Evolutionary conservation across 148 eudicot species (phyloP).

Genomic region (Oxyria digyna): DNA sequence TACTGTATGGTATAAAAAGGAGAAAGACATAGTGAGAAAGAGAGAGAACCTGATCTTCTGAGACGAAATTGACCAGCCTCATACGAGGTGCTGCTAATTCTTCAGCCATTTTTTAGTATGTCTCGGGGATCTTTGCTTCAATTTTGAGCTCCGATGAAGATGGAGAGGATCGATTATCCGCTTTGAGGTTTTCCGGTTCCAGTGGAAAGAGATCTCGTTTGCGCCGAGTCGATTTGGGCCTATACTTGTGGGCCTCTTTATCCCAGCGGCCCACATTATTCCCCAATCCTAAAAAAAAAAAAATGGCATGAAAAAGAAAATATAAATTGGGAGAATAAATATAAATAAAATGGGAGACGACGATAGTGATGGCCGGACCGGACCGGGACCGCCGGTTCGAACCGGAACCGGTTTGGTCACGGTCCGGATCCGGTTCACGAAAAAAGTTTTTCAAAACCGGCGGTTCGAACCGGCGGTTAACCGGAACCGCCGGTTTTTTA

Average conservation of each 20-base stretch:
- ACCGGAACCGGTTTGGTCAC: too few species aligned
- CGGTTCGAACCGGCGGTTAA: too few species aligned
- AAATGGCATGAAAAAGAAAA: neutral
- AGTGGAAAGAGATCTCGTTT: neutral
- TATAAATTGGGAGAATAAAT: too few species aligned
- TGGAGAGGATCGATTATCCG: neutral
- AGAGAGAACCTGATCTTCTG: constrained; percentile 53
- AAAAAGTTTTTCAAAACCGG: too few species aligned
- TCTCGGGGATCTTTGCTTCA: neutral
- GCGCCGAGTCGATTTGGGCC: neutral
- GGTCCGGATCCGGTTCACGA: too few species aligned
- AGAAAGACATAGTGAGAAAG: neutral
- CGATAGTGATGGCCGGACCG: too few species aligned
- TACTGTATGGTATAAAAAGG: neutral
- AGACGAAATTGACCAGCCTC: constrained; percentile 80
- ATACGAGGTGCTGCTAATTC: constrained; percentile 35
- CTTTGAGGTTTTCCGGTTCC: neutral
- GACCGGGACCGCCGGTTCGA: too few species aligned
- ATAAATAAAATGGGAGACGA: too few species aligned
- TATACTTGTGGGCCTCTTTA: neutral
- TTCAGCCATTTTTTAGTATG: constrained; percentile 41
- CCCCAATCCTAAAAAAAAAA: neutral
- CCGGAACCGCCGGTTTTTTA: too few species aligned
- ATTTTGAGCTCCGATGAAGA: neutral
- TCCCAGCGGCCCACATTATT: neutral